Evolutionary conservation across 257 asterid species (phyloP), one percentile per base, ranked within the genome.

Genomic region (Hygrophila difformis): DNA sequence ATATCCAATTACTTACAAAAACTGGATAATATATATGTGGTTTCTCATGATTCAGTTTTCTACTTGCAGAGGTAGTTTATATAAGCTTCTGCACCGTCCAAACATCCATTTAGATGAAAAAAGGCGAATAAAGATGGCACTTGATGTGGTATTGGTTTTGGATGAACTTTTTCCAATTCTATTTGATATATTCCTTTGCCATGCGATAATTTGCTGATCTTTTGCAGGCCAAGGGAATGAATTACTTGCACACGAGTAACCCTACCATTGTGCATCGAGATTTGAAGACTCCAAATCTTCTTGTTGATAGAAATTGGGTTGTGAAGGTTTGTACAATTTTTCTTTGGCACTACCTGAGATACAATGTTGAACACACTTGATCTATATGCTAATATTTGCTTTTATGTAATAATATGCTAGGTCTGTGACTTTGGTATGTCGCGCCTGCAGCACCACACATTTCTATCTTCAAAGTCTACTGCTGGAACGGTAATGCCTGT

Each of bases 341-440:
- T 42, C 13, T 28, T 11, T 22, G 16, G 11, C 15, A 23, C 47
- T 29, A 31, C 48, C 8, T 4, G 28, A 18, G 20, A 37, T 51
- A 12, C 47, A 53, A 44, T 26, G 47, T 26, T 12, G 23, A 37
- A 18, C 52, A 39, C 28, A 38, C 12, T 49, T 14, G 22, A 12
- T 23, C 60, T 22, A 44, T 23, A 44, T 19, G 11, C 65, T 61
- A 42, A 60, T 40, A 49, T 47, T 12, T 35, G 24, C 19, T 49
- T 34, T 66, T 56, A 19, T 67, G 63, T 49, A 47, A 41, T 56
- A 55, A 61, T 45, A 21, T 68, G 57, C 61, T 49, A 87, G 97
- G 97, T 89, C 60, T 66, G 85, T 65, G 97, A 89, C 75, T 89
- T 89, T 64, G 97, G 97, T 51, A 81, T 89, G 96, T 89, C 97